Evolutionary conservation across 2,329 filamentous ascomycete species (phyloP).

Genomic region (Xylariales sp.): DNA sequence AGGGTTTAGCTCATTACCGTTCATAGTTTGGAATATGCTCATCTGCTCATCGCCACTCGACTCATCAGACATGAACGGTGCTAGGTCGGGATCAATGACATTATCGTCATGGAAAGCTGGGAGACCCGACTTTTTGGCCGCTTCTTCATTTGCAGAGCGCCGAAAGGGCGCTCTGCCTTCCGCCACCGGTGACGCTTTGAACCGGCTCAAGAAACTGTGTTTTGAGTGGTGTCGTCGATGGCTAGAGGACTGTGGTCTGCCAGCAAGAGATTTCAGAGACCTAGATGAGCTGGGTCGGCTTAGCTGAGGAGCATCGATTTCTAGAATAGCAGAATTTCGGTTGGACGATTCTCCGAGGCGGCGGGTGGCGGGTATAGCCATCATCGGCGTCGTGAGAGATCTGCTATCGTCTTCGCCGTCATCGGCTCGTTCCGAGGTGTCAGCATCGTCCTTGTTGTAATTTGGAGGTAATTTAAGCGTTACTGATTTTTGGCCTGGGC

Average conservation of each 20-base stretch:
- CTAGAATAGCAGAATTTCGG: slow-evolving; percentile 80
- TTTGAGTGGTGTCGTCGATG: slow-evolving; percentile 87
- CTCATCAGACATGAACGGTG: slow-evolving; percentile 92
- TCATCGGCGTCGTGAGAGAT: slow-evolving; percentile 63
- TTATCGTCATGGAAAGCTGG: slow-evolving; percentile 98
- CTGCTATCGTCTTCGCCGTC: slow-evolving; percentile 42
- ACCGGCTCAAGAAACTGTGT: slow-evolving; percentile 74
- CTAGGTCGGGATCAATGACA: slow-evolving; percentile 94
- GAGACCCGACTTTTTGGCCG: slow-evolving; percentile 60
- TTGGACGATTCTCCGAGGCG: slow-evolving; percentile 71
- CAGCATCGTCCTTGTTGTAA: slow-evolving; percentile 33
- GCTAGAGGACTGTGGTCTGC: slow-evolving; percentile 69
- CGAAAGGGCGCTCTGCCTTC: slow-evolving; percentile 89
- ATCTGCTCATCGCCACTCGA: slow-evolving; percentile 92
- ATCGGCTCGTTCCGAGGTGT: slow-evolving; percentile 35
- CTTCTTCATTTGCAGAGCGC: slow-evolving; percentile 63
- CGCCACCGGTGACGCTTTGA: slow-evolving; percentile 54
- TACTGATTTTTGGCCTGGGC: slow-evolving; percentile 43
- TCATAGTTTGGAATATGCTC: slow-evolving; percentile 73
- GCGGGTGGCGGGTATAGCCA: slow-evolving; percentile 64
- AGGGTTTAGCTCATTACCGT: slow-evolving; percentile 60
- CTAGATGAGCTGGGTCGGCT: slow-evolving; percentile 91
- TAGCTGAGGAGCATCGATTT: slow-evolving; percentile 80
- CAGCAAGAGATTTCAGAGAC: slow-evolving; percentile 73
- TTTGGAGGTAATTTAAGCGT: slow-evolving; percentile 29